Evolutionary conservation across 441 rosid species (phyloP), one percentile per base, ranked within the genome.

Genomic region (Adansonia grandidieri): DNA sequence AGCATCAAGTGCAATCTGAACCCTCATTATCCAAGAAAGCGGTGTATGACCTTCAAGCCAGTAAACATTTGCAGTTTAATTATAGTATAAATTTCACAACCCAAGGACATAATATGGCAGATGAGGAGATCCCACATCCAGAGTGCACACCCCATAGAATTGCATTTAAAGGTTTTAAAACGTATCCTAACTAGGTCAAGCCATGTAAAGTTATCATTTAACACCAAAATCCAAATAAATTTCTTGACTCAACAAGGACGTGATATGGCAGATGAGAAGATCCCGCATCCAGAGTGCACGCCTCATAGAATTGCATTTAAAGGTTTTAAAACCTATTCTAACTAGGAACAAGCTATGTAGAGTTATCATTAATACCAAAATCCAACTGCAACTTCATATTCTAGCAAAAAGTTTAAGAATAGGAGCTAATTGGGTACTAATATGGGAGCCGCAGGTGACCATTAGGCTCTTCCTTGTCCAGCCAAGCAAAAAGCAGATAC

Each of bases 1-100:
- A 17, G 97, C 89, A 77, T 94, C 98, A 32, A 96, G 95, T 5
- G 94, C 95, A 82, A 96, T 92, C 87, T 96, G 97, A 78, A 93
- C 83, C 84, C 98, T 89, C 93, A 89, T 91, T 81, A 90, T 93
- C 99, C 98, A 96, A 17, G 99, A 94, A 71, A 96, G 89, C 8
- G 92, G 84, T 3, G 97, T 88, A 82, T 91, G 89, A 68, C 99
- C 99, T 96, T 82, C 86, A 88, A 78, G 56, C 40, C 76, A 70
- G 44, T 24, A 70, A 50, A 70, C 4, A 70, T 48, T 70, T 5
- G 9, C 22, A 24, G 20, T 15, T 28, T 70, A 50, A 24, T 70
- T 13, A 70, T 20, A 54, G n/a, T 19, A 37, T 32, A n/a, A 71
- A 54, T 71, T 56, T 47, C 70, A 58, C 0, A 28, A 73, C 62